Evolutionary conservation across 371 early-diverging fungal species (phyloP).

Genomic region (Mucor plumbeus): DNA sequence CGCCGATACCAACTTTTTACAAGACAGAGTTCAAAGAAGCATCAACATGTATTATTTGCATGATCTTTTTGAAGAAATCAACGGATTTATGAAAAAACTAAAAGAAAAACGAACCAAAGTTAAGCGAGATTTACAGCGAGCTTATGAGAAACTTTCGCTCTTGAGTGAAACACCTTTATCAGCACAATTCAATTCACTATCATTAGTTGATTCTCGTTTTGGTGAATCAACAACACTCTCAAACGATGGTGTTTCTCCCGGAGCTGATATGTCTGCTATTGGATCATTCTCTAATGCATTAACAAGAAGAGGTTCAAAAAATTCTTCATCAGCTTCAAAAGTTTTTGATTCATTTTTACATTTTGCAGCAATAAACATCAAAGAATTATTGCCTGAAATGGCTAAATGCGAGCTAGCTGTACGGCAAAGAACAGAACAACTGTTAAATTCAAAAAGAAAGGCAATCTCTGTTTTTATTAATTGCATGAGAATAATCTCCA

Average conservation of each 20-base stretch:
- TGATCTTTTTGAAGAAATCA: conserved; percentile 34
- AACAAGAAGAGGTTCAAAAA: not conserved
- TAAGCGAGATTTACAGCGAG: conserved; percentile 41
- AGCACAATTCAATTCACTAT: conserved; percentile 17
- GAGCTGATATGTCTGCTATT: not conserved
- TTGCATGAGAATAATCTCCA: conserved; percentile 48
- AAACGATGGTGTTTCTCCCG: not conserved
- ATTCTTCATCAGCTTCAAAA: conserved; percentile 15
- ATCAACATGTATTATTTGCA: conserved; percentile 40
- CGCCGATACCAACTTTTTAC: conserved; percentile 4
- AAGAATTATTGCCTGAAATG: conserved; percentile 65
- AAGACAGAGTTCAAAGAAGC: conserved; percentile 31
- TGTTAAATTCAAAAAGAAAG: conserved; percentile 34
- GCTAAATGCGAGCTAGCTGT: conserved; percentile 39
- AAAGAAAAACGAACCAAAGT: conserved; percentile 30
- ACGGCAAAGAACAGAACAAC: conserved; percentile 36
- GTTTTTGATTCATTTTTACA: conserved; percentile 64
- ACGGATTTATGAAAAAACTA: conserved; percentile 2
- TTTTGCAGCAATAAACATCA: conserved; percentile 64
- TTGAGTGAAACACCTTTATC: conserved; percentile 30
- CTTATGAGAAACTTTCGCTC: conserved; percentile 38
- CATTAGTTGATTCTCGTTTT: not conserved
- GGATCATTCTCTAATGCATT: not conserved
- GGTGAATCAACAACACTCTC: conserved; percentile 8
- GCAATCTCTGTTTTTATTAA: conserved; percentile 44